Evolutionary conservation across 345 rosid species (phyloP), one percentile per base, ranked within the genome.

Genomic region (Aquilaria malaccensis): DNA sequence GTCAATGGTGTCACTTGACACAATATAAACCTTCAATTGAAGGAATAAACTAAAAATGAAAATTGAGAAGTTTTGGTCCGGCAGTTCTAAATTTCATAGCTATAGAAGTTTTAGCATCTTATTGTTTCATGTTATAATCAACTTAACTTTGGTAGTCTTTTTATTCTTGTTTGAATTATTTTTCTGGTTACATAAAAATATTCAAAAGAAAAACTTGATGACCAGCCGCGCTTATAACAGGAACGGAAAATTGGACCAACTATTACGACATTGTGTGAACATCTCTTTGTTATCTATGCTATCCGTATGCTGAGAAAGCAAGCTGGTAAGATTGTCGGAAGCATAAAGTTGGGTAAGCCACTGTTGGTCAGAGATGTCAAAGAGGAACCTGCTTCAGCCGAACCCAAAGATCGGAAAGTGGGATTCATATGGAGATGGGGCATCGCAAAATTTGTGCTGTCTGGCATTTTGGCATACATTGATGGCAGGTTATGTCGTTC

Each of bases 241-340:
- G 96, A 87, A 70, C 87, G 98, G 98, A 85, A 79, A 68, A 72
- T 93, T 31, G 96, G 89, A 64, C 89, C 94, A 15, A 93, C 96
- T 0, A 57, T 93, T 66, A 9, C 76, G 71, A 89, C 98, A 59
- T 66, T 93, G 58, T 89, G 85, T 10, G 98, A 93, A 66, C 98
- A 89, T 80, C 80, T 93, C 13, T 81, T 93, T 45, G 98, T 93
- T 72, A 89, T 94, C 76, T 89, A 82, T 69, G 89, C 91, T 45
- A 87, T 93, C 67, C 88, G 92, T 37, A 58, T 76, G 55, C 75
- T 93, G 74, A 80, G 78, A 57, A 81, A 80, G 72, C 82, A 83
- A 52, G 83, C 88, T 2, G 73, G 76, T 14, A 81, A 81, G 74
- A 58, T 64, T 55, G 64, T 80, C 2, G 45, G 75, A 33, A 70